A percentile compares a stretch with the other conserved stretches of the same genome.
Evolutionary conservation across 192 early-diverging fungal species (phyloP).

Genomic region (Linnemannia elongata): DNA sequence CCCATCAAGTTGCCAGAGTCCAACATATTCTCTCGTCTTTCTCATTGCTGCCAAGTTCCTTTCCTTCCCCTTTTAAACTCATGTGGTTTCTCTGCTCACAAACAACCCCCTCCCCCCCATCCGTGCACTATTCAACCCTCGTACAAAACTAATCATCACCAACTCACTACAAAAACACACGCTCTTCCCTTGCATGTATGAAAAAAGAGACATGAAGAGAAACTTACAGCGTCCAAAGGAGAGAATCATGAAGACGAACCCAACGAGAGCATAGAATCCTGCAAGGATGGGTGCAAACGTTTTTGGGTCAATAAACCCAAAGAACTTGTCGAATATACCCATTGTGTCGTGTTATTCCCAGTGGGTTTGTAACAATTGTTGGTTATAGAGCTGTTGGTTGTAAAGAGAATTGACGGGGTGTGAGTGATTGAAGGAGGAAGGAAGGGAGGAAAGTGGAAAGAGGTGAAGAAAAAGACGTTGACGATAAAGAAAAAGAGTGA

Average conservation of each 20-base stretch:
- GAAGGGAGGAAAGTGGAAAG: background rate
- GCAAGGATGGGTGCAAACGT: constrained; percentile 26
- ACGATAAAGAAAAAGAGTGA: background rate
- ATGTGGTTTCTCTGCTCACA: no score
- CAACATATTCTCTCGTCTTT: no score
- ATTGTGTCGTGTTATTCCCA: background rate
- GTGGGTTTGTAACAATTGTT: background rate
- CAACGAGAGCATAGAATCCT: constrained; percentile 16
- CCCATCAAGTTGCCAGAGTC: no score
- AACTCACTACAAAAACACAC: no score
- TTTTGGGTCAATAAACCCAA: constrained; percentile 22
- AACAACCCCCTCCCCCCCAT: no score
- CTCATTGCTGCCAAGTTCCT: no score
- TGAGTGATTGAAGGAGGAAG: background rate
- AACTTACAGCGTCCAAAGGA: constrained; percentile 49
- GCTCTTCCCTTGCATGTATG: no score
- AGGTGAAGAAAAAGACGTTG: background rate
- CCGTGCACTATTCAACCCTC: no score
- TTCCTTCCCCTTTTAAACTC: no score
- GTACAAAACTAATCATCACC: no score
- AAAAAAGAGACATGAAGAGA: background rate
- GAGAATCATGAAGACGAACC: constrained; percentile 41
- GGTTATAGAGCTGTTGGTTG: background rate
- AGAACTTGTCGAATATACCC: constrained; percentile 41
- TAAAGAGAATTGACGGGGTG: background rate